Base-by-base conservation (phyloP, 2,329 filamentous ascomycete genomes). In the Tolypocladium guangdongense region DNA sequence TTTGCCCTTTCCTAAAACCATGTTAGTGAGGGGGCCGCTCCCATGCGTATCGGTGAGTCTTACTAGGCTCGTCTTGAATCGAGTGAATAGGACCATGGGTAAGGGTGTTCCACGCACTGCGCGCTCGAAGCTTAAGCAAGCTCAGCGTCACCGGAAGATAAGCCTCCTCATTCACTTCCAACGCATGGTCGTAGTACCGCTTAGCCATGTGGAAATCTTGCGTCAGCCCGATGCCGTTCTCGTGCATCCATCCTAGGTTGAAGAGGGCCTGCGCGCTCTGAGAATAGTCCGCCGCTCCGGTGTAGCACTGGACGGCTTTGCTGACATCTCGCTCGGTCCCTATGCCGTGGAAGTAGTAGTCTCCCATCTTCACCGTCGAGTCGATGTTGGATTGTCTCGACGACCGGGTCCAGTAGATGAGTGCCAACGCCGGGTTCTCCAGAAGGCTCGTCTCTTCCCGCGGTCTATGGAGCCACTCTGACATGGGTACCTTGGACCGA, bases 211-310 rank as follows among this genome's bases (percentile, higher is more conserved):
- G 93, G 67, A 95, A 99, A 66, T 99, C 93, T 66, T 99, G 93
- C 52, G 88, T 86, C 22, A 97, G 81, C 2, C 91, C 90, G 50
- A 97, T 78, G 8, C 93, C 93, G 64, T 97, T 96, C 71, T 99
- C 93, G 64, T 99, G 90, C 92, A 99, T 97, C 93, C 93, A 99
- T 6, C 93, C 95, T 16, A 99, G 76, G 63, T 99, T 97, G 81
- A 90, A 99, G 54, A 96, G 82, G 16, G 95, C 93, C 70, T 99
- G 95, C 2, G 92, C 93, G 61, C 90, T 95, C 64, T 90, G 87
- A 60, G 92, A 84, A 55, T 88, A 90, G 65, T 99, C 93, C 0
- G 91, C 91, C 1, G 93, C 93, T 4, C 89, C 88, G 52, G 88
- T 86, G 63, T 99, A 99, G 73, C 93, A 99, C 46, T 87, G 84